phyloP scores from a whole-genome alignment of 2,329 filamentous ascomycete species.

The Fusarium sp. region DNA sequence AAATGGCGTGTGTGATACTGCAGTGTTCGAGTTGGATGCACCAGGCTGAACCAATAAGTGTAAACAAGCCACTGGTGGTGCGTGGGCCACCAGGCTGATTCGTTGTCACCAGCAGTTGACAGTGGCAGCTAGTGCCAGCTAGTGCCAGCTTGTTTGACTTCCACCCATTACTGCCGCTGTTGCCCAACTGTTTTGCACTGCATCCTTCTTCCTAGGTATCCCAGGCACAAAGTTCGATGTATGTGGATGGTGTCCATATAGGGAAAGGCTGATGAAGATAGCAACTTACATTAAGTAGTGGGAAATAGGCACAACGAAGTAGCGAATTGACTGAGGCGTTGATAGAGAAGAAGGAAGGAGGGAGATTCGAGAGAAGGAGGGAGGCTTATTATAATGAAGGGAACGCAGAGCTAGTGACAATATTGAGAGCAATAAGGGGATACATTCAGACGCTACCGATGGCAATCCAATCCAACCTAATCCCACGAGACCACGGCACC shows the following conservation, averaged over 20 bases:
- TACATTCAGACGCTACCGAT: slow-evolving; percentile 15
- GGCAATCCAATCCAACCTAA: slow-evolving; percentile 17
- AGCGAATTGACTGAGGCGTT: slow-evolving; percentile 36
- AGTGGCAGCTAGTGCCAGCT: not conserved
- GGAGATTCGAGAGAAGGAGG: slow-evolving; percentile 16
- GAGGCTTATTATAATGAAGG: slow-evolving; percentile 40
- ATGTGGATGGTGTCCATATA: not conserved
- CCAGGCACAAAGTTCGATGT: not conserved
- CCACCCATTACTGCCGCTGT: not conserved
- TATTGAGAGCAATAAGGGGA: slow-evolving; percentile 31
- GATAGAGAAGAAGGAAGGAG: slow-evolving; percentile 28
- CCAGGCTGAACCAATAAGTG: not conserved
- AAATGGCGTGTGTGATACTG: slow-evolving; percentile 4
- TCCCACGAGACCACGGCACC: slow-evolving; percentile 18
- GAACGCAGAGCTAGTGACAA: slow-evolving; percentile 23
- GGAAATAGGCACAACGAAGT: slow-evolving; percentile 32
- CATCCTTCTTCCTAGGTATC: not conserved
- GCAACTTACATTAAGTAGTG: slow-evolving; percentile 36
- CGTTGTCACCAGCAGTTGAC: not conserved
- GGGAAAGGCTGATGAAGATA: not conserved
- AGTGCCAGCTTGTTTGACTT: not conserved
- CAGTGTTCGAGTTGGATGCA: not conserved
- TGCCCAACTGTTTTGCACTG: not conserved
- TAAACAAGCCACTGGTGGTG: not conserved
- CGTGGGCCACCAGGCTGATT: not conserved